Base-by-base conservation (phyloP, 1,284 basidiomycete genomes). In the Cutaneotrichosporon sp. region DNA sequence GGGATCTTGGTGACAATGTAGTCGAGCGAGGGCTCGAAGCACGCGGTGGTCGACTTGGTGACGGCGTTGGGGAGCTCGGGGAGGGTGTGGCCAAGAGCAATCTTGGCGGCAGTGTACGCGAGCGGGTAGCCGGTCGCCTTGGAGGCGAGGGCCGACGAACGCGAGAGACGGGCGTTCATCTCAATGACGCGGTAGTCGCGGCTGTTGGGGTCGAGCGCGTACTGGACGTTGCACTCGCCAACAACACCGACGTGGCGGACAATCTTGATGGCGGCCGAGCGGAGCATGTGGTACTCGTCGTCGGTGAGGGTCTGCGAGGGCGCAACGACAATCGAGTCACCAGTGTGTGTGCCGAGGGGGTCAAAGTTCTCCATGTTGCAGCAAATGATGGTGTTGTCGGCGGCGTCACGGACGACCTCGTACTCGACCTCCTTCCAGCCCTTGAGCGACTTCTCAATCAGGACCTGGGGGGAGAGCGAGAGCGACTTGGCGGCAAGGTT, bases 281-380 rank as follows among this genome's bases (percentile, higher is more conserved):
- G 91, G 69, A 99, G 85, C 97, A 99, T 99, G 82, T 99, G 95
- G 82, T 99, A 99, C 78, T 97, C 93, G 77, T 92, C 91, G 74
- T 99, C 97, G 38, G 95, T 92, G 18, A 99, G 83, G 2, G 97
- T 99, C 80, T 99, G 97, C 4, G 94, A 97, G 1, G 97, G 97
- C 5, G 97, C 97, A 49, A 99, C 94, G 75, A 99, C 97, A 74
- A 99, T 99, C n/a, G 95, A 99, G 80, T 99, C 97, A 74, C 97
- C 97, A n/a, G 97, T 99, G 81, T 99, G 97, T 46, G 93, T 98
- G 68, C 97, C 97, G 65, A 99, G 88, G 22, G 97, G 97, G 77
- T 99, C 97, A 72, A 99, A 99, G 82, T 99, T 99, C 82, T 99
- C 95, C 95, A 99, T 99, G 83, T 99, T 99, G 81, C 97, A 99